phyloP scores from a whole-genome alignment of 495 filamentous ascomycete species.

The Chaetomium tenue region DNA sequence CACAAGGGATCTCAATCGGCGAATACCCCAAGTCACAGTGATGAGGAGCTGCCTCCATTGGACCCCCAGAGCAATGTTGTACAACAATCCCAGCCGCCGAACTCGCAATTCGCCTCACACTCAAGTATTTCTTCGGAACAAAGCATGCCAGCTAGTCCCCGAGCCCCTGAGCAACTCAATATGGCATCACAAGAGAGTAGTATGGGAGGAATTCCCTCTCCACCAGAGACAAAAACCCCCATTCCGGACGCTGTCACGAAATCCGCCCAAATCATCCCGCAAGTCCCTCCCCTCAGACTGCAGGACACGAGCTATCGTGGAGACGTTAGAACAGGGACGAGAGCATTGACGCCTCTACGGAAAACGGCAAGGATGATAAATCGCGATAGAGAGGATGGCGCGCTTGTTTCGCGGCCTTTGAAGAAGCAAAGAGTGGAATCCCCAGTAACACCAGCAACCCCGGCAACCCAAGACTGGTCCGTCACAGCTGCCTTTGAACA shows the following conservation, averaged over 20 bases:
- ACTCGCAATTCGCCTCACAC: too few species aligned
- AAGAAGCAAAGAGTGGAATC: constrained; percentile 21
- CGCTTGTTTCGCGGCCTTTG: neutral
- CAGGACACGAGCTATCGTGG: too few species aligned
- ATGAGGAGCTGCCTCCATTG: neutral
- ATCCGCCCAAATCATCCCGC: neutral
- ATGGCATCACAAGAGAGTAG: neutral
- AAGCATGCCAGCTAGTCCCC: neutral
- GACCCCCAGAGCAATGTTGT: neutral
- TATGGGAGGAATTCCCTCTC: neutral
- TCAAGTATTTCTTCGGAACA: neutral
- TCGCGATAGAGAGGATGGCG: neutral
- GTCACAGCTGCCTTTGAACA: constrained; percentile 12
- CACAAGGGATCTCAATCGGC: neutral
- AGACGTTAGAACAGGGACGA: neutral
- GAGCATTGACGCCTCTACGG: constrained; percentile 12
- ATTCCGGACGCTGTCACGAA: neutral
- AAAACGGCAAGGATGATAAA: constrained; percentile 25
- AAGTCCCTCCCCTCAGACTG: neutral
- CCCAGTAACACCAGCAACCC: neutral
- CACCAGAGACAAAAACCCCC: neutral
- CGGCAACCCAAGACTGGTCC: neutral
- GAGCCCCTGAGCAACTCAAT: neutral
- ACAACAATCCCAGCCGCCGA: neutral
- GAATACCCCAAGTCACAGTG: neutral